phyloP scores from a whole-genome alignment of 495 filamentous ascomycete species.

The Staphylotrichum longicolle region DNA sequence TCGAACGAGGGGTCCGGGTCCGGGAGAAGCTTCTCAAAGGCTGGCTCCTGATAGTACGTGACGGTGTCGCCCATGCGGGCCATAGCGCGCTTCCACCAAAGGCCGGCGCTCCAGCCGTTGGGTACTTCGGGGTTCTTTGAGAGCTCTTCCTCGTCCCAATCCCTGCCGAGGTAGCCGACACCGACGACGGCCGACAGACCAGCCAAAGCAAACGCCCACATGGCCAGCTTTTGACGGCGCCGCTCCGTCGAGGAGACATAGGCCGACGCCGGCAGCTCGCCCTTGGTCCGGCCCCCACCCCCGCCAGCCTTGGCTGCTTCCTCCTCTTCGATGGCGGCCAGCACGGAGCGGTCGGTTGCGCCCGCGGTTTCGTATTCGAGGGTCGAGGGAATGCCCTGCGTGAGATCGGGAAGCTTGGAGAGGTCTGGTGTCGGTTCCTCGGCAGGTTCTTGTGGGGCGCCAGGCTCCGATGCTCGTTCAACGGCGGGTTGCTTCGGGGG shows the following conservation, averaged over 20 bases:
- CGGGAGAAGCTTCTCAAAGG: slow-evolving; percentile 90
- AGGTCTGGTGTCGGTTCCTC: slow-evolving; percentile 42
- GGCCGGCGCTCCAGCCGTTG: slow-evolving; percentile 55
- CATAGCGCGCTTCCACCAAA: slow-evolving; percentile 75
- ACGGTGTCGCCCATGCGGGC: slow-evolving; percentile 71
- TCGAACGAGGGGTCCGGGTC: slow-evolving; percentile 78
- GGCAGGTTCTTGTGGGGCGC: slow-evolving; percentile 22
- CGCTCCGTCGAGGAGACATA: slow-evolving; percentile 90
- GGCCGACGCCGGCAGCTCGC: slow-evolving; percentile 72
- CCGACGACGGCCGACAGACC: slow-evolving; percentile 37
- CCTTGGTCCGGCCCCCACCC: slow-evolving; percentile 47
- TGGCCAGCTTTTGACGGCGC: slow-evolving; percentile 66
- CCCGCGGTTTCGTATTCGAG: slow-evolving; percentile 66
- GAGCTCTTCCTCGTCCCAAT: slow-evolving; percentile 75
- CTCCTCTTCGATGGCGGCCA: slow-evolving; percentile 61
- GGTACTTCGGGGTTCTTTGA: slow-evolving; percentile 66
- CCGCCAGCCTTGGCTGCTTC: slow-evolving; percentile 47
- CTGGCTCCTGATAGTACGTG: slow-evolving; percentile 92
- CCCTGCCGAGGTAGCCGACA: slow-evolving; percentile 68
- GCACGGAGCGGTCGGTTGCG: slow-evolving; percentile 44
- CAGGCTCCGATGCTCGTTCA: slow-evolving; percentile 10
- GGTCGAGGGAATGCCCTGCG: slow-evolving; percentile 87
- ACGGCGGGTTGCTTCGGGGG: slow-evolving; percentile 19
- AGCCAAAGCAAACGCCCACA: slow-evolving; percentile 51
- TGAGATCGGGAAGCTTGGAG: slow-evolving; percentile 77